Percentiles rank a stretch among this genome's conserved stretches.
These are phyloP conservation scores for Stropharia rugosoannulata DNA, from an alignment of 768 basidiomycete species.

Conservation along the genomic window DNA sequence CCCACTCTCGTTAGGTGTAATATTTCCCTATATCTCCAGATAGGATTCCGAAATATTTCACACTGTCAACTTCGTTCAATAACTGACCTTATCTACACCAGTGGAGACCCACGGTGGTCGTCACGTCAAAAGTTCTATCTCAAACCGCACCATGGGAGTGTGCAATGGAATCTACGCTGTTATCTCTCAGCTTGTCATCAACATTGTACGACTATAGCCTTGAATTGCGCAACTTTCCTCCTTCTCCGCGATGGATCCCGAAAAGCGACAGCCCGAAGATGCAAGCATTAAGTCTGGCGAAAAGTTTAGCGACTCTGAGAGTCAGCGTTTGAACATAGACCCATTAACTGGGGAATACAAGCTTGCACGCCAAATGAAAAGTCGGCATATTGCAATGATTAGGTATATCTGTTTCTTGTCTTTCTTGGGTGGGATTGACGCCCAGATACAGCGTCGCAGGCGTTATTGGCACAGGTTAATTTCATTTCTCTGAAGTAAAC, in stretches of 20 bases:
- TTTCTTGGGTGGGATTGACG: neutral
- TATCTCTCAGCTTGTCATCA: too few species aligned
- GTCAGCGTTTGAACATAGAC: neutral
- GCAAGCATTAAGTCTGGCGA: neutral
- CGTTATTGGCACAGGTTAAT: constrained; percentile 57
- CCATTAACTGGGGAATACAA: constrained; percentile 15
- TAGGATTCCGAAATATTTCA: too few species aligned
- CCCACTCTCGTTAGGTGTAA: too few species aligned
- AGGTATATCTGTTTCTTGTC: constrained; percentile 35
- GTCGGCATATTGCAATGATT: constrained; percentile 82
- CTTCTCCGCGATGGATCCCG: neutral
- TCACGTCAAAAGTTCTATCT: too few species aligned
- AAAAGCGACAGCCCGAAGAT: neutral
- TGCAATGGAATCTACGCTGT: too few species aligned
- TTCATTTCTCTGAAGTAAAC: constrained; percentile 1
- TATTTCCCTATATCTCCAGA: too few species aligned
- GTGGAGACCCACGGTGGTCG: too few species aligned
- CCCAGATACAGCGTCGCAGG: constrained; percentile 51
- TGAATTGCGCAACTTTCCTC: neutral
- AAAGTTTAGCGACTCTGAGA: neutral
- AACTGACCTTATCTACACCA: too few species aligned
- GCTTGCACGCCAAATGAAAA: constrained; percentile 66
- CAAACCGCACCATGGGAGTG: too few species aligned
- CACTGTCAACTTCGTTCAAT: too few species aligned
- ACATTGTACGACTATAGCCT: neutral